Evolutionary conservation across 2,329 filamentous ascomycete genomes (phyloP).

Genomic region (Colletotrichum sp.): DNA sequence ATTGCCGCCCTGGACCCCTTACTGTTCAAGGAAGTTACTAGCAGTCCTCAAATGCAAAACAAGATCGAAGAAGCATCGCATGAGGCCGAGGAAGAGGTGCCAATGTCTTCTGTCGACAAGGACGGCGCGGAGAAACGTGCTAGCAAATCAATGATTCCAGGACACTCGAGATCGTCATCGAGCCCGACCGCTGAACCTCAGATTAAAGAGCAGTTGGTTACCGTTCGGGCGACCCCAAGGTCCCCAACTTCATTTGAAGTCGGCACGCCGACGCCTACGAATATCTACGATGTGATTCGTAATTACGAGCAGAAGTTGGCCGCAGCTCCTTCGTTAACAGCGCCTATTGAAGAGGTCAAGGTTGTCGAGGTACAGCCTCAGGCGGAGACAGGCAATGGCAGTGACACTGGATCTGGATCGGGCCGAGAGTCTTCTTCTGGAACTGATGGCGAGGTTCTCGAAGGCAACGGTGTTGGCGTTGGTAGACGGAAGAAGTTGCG

Average conservation of each 20-base stretch:
- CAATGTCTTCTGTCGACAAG: neutral
- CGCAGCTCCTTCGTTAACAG: neutral
- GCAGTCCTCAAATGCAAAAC: neutral
- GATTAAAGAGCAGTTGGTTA: constrained; percentile 9
- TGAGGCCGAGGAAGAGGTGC: neutral
- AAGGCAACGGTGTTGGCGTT: constrained; percentile 32
- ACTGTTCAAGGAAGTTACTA: neutral
- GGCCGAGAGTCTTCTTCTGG: neutral
- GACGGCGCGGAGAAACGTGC: neutral
- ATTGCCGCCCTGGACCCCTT: neutral
- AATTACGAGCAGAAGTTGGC: constrained; percentile 21
- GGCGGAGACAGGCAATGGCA: neutral
- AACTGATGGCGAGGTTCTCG: constrained; percentile 29
- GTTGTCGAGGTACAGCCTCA: neutral
- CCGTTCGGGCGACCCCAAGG: neutral
- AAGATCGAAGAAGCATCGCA: neutral
- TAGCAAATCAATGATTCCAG: neutral
- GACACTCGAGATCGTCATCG: neutral
- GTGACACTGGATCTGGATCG: neutral
- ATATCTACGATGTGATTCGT: constrained; percentile 20
- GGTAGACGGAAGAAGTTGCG: constrained; percentile 34
- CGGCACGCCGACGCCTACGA: constrained; percentile 10
- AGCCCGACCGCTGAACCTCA: neutral
- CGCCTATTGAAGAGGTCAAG: neutral
- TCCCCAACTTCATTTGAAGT: neutral